Base-by-base conservation (phyloP, 805 yeast genomes). In the Barnettozyma vustinii region DNA sequence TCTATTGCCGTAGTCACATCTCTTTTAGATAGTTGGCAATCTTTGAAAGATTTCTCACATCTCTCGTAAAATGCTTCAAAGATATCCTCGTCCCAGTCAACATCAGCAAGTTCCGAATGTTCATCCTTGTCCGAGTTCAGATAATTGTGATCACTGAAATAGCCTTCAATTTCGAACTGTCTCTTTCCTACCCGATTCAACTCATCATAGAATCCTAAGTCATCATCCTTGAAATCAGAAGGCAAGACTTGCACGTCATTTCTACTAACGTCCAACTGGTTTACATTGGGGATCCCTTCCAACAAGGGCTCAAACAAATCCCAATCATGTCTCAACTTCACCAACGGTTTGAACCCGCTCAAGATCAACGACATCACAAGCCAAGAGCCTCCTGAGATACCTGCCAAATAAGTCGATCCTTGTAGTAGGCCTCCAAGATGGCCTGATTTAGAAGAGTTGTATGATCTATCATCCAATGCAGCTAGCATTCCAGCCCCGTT, bases 351-450 rank as follows among this genome's bases (percentile, higher is more conserved):
- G 49, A 63, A 67, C 30, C 70, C 73, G 41, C 69, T 70, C 44
- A 72, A 67, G 1, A 70, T 55, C 37, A 64, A 48, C 3, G 74
- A 70, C 51, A 71, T 60, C 36, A 71, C 64, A 44, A 87, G 70
- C 96, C 96, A 88, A 13, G 86, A 76, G 25, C 96, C 96, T 30
- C 96, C 96, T 15, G 91, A 83, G 35, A 88, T 74, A 9, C 92
- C 96, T 5, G 87, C 69, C 5, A 89, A 64, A 60, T 90, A 89
- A 12, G 86, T 77, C 1, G 88, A 61, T 6, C 85, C 69, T 58
- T 85, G 89, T 35, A 88, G 67, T 21, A 89, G 65, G 5, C 96
- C 95, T 32, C 92, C 91, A 39, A 88, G 64, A 42, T 70, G 64
- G 13, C 86, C 84, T 5, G 73, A 71, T 25, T 68, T 68, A 4